phyloP scores from a whole-genome alignment of 768 basidiomycete species.

The Aureoboletus auriporus region DNA sequence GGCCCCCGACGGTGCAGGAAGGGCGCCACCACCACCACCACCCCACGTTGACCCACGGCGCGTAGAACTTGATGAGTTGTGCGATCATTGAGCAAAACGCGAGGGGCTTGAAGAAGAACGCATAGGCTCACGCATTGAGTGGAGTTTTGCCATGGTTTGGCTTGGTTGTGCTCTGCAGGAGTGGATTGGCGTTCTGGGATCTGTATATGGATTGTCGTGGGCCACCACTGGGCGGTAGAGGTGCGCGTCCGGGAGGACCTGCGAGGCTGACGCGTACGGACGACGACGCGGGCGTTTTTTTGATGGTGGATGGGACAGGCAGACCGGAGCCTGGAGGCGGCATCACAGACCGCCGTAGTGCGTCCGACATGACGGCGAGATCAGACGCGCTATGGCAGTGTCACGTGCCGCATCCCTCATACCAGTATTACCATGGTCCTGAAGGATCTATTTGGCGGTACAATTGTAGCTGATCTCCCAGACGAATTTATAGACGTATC shows the following conservation, averaged over 20 bases:
- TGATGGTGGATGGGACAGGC: constrained; percentile 70
- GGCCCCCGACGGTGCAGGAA: constrained; percentile 44
- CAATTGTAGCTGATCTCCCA: constrained; percentile 63
- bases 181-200: constrained; percentile 63
- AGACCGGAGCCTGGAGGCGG: constrained; percentile 60
- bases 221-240: constrained; percentile 34
- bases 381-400: constrained; percentile 8
- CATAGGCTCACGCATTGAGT: constrained; percentile 49
- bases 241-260: constrained; percentile 67
- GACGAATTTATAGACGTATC: constrained; percentile 72
- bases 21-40: constrained; percentile 45
- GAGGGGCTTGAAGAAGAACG: neutral
- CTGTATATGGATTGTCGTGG: constrained; percentile 65
- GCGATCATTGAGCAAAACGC: constrained; percentile 5
- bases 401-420: constrained; percentile 18
- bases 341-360: constrained; percentile 55
- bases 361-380: constrained; percentile 42
- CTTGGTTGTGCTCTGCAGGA: constrained; percentile 68
- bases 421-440: constrained; percentile 8
- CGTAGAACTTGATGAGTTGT: constrained; percentile 45
- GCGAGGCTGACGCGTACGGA: constrained; percentile 67
- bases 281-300: constrained; percentile 52
- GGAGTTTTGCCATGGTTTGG: constrained; percentile 71
- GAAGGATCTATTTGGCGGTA: constrained; percentile 74
- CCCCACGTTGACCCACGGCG: constrained; percentile 77